Evolutionary conservation across 2,329 filamentous ascomycete genomes (phyloP).

Genomic region (Colletotrichum sansevieriae): DNA sequence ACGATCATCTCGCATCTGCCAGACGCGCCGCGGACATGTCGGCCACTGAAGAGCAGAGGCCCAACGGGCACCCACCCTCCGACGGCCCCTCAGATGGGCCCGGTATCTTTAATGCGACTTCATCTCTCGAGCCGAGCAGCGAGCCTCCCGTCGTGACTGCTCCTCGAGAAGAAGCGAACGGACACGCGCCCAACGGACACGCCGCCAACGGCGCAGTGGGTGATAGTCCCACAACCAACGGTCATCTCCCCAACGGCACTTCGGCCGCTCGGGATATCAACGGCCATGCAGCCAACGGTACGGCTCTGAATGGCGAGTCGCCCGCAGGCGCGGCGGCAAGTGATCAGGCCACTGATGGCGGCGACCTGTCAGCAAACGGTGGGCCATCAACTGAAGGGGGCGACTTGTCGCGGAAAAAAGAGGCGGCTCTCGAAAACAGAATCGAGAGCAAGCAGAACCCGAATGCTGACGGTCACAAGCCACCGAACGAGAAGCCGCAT

Average conservation of each 20-base stretch:
- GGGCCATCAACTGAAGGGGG: conserved; percentile 32
- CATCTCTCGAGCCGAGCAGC: background rate
- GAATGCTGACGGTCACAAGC: conserved; percentile 39
- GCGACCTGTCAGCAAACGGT: conserved; percentile 36
- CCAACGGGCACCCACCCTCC: conserved; percentile 33
- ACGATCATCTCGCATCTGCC: background rate
- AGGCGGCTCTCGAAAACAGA: conserved; percentile 33
- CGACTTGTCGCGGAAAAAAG: conserved; percentile 15
- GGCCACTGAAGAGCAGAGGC: conserved; percentile 32
- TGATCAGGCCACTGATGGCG: conserved; percentile 22
- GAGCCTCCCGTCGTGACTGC: conserved; percentile 1
- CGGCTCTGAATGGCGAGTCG: conserved; percentile 11
- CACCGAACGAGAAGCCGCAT: conserved; percentile 35
- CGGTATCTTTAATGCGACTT: conserved; percentile 26
- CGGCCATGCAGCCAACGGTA: conserved; percentile 12
- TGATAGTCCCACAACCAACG: conserved; percentile 8
- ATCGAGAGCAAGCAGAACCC: conserved; percentile 37
- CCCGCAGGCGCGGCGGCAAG: background rate
- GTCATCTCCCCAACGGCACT: conserved; percentile 13
- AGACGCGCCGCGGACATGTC: conserved; percentile 20
- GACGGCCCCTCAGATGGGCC: conserved; percentile 5
- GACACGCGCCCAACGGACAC: background rate
- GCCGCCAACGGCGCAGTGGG: background rate
- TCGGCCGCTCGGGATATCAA: conserved; percentile 14
- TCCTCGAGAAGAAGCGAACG: conserved; percentile 12